A percentile compares a stretch with the other conserved stretches of the same genome.
Evolutionary conservation across 768 basidiomycete species (phyloP).

Genomic region (Hysterangium stoloniferum): DNA sequence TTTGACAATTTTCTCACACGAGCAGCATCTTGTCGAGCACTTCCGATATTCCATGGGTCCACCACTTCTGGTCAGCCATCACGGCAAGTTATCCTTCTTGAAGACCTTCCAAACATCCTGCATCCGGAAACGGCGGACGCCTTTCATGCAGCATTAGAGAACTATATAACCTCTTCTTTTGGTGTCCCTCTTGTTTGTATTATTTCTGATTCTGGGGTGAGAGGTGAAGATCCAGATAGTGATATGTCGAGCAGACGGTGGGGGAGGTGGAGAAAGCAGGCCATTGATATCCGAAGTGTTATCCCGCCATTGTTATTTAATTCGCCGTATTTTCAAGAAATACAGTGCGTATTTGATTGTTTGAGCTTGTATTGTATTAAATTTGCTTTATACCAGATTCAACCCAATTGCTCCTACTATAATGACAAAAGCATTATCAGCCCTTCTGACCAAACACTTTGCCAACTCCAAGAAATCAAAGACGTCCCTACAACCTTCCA

Average conservation of each 20-base stretch:
- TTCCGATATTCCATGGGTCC: constrained; percentile 21
- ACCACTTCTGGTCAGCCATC: constrained; percentile 11
- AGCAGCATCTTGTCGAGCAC: constrained; percentile 49
- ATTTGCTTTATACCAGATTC: constrained; percentile 46
- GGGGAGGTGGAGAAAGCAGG: constrained; percentile 42
- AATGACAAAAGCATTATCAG: constrained; percentile 68
- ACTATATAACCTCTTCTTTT: constrained; percentile 36
- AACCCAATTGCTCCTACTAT: constrained; percentile 88
- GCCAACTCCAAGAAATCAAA: constrained; percentile 19
- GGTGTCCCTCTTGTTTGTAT: constrained; percentile 69
- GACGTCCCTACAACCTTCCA: constrained; percentile 48
- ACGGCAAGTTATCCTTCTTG: constrained; percentile 67
- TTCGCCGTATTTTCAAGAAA: constrained; percentile 72
- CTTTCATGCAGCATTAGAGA: constrained; percentile 64
- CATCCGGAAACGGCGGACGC: constrained; percentile 58
- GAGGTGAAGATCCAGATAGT: constrained; percentile 53
- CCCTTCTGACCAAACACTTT: constrained; percentile 45
- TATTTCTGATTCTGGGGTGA: constrained; percentile 72
- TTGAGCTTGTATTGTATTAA: not conserved
- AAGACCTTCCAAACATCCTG: constrained; percentile 87
- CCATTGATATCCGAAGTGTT: constrained; percentile 61
- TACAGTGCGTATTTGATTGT: constrained; percentile 47
- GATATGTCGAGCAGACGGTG: constrained; percentile 38
- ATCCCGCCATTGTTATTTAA: constrained; percentile 59
- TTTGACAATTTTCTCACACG: constrained; percentile 71